Evolutionary conservation across 2,329 filamentous ascomycete species (phyloP), one percentile per base, ranked within the genome.

Genomic region (Fusarium veterinarium): DNA sequence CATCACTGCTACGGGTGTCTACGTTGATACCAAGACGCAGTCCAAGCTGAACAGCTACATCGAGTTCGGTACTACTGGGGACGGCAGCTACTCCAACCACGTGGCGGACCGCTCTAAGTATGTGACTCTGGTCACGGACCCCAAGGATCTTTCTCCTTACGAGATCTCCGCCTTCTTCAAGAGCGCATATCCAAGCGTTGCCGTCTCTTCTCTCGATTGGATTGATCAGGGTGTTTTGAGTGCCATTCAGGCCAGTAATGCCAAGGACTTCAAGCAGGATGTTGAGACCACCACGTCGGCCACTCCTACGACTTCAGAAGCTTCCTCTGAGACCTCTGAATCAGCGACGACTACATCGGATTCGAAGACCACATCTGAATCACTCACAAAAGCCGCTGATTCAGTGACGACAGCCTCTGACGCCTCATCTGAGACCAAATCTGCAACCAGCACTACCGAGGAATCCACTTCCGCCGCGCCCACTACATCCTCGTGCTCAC

Each of bases 51-150:
- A 82, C 25, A 75, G 79, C n/a, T 85, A 84, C 66, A 76, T 80
- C 5, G 85, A 86, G 74, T 86, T 82, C 60, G 71, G 70, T 28
- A 84, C 79, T 3, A 82, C 78, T 3, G 85, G 84, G 0, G 69
- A 78, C 2, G 84, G 85, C 1, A 80, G 81, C 28, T 86, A 84
- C 58, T 44, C 76, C 5, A 79, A 76, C 51, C 84, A 85, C 55
- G 69, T 71, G 4, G 77, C 76, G 6, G 69, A 76, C 12, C 80
- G 84, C 23, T 71, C 79, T 1, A 70, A 70, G 6, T 84, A 83
- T 35, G 79, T 84, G 14, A 72, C 75, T 13, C 65, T 76, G 23
- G 67, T 84, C 40, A 81, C 80, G 1, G 73, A 77, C 38, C 69
- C 76, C 1, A 75, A 77, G 8, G 79, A 79, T 33, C 76, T 86